A percentile compares a stretch with the other conserved stretches of the same genome.
These are phyloP conservation scores for Echinosophora koreensis DNA, from an alignment of 306 rosid genomes.

Conservation along the genomic window DNA sequence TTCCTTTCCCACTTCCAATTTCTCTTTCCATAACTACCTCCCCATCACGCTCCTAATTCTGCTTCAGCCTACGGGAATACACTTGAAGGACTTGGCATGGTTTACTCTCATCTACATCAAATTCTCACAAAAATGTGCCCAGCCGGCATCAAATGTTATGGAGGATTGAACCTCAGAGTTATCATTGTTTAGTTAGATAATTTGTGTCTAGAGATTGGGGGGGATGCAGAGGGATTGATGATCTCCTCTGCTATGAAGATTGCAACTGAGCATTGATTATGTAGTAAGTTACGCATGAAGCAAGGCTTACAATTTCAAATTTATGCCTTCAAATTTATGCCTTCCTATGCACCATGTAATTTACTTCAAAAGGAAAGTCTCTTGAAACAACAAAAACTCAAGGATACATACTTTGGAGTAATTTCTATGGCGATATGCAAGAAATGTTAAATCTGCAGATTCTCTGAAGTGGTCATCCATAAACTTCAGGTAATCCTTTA, in stretches of 20 bases:
- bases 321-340: slow-evolving; percentile 40
- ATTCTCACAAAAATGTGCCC: background rate
- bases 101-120: too few species aligned
- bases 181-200: background rate
- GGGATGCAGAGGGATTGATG: background rate
- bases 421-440: slow-evolving; percentile 93
- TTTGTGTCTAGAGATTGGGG: background rate
- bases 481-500: slow-evolving; percentile 90
- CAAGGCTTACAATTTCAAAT: slow-evolving; percentile 23
- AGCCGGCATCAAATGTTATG: slow-evolving; percentile 1
- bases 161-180: slow-evolving; percentile 15
- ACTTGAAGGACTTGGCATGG: too few species aligned
- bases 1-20: too few species aligned
- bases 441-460: slow-evolving; percentile 95
- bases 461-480: slow-evolving; percentile 98
- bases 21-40: too few species aligned
- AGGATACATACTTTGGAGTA: slow-evolving; percentile 83
- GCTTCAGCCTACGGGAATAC: too few species aligned
- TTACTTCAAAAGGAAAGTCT: slow-evolving; percentile 37
- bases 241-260: slow-evolving; percentile 25
- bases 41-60: too few species aligned
- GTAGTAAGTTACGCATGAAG: slow-evolving; percentile 14
- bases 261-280: slow-evolving; percentile 29
- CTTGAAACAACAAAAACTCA: slow-evolving; percentile 7
- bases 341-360: slow-evolving; percentile 33